Evolutionary conservation across 2,329 filamentous ascomycete genomes (phyloP), one percentile per base, ranked within the genome.

Genomic region (Pestalotiopsis sp.): DNA sequence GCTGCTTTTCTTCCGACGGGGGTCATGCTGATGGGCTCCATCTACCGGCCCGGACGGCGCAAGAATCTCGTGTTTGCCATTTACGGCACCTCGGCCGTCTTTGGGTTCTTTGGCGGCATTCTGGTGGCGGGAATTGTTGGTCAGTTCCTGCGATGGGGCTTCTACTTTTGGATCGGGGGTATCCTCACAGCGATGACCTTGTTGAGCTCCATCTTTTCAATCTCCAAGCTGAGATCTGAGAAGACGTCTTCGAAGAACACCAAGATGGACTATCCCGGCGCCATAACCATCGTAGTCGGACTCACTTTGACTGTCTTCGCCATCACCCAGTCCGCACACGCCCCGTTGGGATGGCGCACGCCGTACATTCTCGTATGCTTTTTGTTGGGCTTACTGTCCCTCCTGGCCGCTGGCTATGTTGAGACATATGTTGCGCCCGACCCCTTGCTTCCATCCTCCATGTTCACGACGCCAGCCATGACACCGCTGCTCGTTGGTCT

Each of bases 241-340:
- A 59, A 36, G n/a, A 25, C 56, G 20, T 7, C 57, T 13, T 14
- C 4, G 2, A 79, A 79, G 0, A 11, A 52, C 20, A 79, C 87
- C 27, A 81, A 82, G 38, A 94, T 94, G 91, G 92, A 95, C 75
- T 94, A 89, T 86, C 81, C 84, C 67, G 92, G 92, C 0, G 80
- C 86, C 1, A 75, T 78, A 2, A 86, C 90, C 14, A 90, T 91
- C 14, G 84, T 92, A 0, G 84, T 86, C 0, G 92, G 90, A 0
- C 79, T 94, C 14, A 84, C 92, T 1, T 83, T 95, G 31, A 83
- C 93, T 71, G 90, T 94, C 0, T 95, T 91, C 73, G 91, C 92
- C 0, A 87, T 96, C 64, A 94, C 92, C 0, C 90, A 93, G 63
- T 90, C 90, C 6, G 87, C 89, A 0, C 89, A 93, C 76, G 91